phyloP scores from a whole-genome alignment of 768 basidiomycete genomes.

The Harrya chromipes region DNA sequence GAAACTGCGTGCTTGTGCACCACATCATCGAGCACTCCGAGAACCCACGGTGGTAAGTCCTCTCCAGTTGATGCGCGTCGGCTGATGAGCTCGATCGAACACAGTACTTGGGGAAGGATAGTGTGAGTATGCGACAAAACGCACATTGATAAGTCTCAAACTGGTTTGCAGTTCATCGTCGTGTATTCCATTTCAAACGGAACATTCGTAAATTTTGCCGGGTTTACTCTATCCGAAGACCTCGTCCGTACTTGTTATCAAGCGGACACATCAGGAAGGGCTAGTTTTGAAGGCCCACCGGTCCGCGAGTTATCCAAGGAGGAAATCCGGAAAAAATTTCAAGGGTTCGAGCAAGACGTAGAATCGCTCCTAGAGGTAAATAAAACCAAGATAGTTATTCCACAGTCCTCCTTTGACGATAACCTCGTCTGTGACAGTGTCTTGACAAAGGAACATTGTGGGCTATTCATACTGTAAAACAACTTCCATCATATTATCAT shows the following conservation, averaged over 20 bases:
- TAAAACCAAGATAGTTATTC: slow-evolving; percentile 7
- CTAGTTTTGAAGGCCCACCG: slow-evolving; percentile 39
- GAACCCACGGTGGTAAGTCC: slow-evolving; percentile 45
- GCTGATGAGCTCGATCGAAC: background rate
- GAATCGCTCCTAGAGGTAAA: slow-evolving; percentile 52
- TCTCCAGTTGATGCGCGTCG: background rate
- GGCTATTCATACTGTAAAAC: slow-evolving; percentile 59
- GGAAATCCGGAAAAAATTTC: slow-evolving; percentile 46
- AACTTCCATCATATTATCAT: slow-evolving; percentile 49
- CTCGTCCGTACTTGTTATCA: slow-evolving; percentile 46
- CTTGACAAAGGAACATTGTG: slow-evolving; percentile 52
- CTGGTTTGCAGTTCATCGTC: slow-evolving; percentile 47
- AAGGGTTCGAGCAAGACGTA: slow-evolving; percentile 58
- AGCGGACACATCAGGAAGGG: slow-evolving; percentile 12
- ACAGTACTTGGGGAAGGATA: slow-evolving; percentile 57
- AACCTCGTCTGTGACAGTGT: slow-evolving; percentile 37
- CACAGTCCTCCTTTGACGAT: slow-evolving; percentile 1
- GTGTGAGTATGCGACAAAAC: slow-evolving; percentile 29
- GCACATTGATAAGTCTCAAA: background rate
- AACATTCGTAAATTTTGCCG: slow-evolving; percentile 59
- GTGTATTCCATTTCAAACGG: slow-evolving; percentile 61
- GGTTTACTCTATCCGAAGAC: slow-evolving; percentile 49
- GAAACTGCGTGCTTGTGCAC: slow-evolving; percentile 38
- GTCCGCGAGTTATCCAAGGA: slow-evolving; percentile 42
- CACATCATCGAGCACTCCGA: slow-evolving; percentile 47